Evolutionary conservation across 305 asterid species (phyloP).

Genomic region (Caryopteris hybrid): DNA sequence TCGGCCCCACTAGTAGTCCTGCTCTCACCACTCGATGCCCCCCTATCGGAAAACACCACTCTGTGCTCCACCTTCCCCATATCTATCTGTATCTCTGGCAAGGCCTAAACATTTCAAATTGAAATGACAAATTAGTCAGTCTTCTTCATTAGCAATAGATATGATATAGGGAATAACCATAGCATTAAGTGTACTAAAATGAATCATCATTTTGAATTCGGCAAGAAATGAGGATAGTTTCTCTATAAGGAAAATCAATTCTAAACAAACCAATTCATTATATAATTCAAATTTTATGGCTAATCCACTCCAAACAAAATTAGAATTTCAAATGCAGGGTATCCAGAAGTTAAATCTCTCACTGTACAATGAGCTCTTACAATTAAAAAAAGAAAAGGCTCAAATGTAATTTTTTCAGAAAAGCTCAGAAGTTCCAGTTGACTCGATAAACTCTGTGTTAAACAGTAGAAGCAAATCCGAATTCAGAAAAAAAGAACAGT

Average conservation of each 20-base stretch:
- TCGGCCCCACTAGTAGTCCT: conserved; percentile 68
- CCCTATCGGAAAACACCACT: conserved; percentile 69
- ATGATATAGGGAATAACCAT: neutral
- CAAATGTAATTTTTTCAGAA: neutral
- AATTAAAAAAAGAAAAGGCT: neutral
- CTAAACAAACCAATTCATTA: neutral
- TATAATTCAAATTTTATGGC: neutral
- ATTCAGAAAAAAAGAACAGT: neutral
- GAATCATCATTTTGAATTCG: neutral
- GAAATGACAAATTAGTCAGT: neutral
- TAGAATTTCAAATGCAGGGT: neutral
- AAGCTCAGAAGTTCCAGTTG: too few species aligned
- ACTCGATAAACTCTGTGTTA: too few species aligned
- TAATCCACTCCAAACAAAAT: neutral
- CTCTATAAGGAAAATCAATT: neutral
- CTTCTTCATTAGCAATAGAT: neutral
- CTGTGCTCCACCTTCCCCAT: conserved; percentile 86
- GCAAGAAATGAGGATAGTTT: neutral
- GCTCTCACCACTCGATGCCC: conserved; percentile 82
- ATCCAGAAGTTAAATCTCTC: neutral
- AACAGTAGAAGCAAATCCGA: neutral
- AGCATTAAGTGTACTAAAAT: neutral
- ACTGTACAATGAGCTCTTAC: neutral
- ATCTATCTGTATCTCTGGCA: conserved; percentile 74
- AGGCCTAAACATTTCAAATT: conserved; percentile 32